A percentile compares a stretch with the other conserved stretches of the same genome.
These are phyloP conservation scores for Fusarium fracticaudum DNA, from an alignment of 2,329 filamentous ascomycete species.

Conservation along the genomic window DNA sequence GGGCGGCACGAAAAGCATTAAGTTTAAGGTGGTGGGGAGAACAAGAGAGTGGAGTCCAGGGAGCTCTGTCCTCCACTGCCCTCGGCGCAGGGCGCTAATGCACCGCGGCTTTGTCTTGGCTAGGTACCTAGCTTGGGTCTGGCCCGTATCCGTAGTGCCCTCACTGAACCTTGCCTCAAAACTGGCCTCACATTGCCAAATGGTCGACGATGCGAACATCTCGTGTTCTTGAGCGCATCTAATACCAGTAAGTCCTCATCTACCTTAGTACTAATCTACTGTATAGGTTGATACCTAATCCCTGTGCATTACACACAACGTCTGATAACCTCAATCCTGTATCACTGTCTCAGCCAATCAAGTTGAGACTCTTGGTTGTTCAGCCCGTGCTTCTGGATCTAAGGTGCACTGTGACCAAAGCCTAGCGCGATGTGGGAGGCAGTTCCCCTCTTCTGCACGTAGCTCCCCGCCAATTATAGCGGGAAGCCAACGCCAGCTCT, in stretches of 20 bases:
- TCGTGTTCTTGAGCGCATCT: not conserved
- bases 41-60: not conserved
- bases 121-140: constrained; percentile 3
- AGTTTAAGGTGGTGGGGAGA: constrained; percentile 18
- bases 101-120: constrained; percentile 31
- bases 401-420: constrained; percentile 18
- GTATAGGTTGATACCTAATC: not conserved
- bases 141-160: constrained; percentile 20
- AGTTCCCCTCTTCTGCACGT: constrained; percentile 32
- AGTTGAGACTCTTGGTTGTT: not conserved
- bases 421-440: constrained; percentile 28
- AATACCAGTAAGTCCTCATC: not conserved
- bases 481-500: constrained; percentile 22
- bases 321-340: not conserved
- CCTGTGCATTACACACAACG: not conserved
- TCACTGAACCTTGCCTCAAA: constrained; percentile 27
- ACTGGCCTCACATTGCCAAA: constrained; percentile 20
- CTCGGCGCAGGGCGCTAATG: constrained; percentile 36
- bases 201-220: not conserved
- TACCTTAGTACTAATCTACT: not conserved
- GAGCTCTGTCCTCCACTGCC: constrained; percentile 11
- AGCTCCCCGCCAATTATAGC: constrained; percentile 26
- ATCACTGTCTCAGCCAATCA: not conserved
- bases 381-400: constrained; percentile 1
- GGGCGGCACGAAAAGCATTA: not conserved